Evolutionary conservation across 2,329 filamentous ascomycete species (phyloP).

Genomic region (Colletotrichum sp.): DNA sequence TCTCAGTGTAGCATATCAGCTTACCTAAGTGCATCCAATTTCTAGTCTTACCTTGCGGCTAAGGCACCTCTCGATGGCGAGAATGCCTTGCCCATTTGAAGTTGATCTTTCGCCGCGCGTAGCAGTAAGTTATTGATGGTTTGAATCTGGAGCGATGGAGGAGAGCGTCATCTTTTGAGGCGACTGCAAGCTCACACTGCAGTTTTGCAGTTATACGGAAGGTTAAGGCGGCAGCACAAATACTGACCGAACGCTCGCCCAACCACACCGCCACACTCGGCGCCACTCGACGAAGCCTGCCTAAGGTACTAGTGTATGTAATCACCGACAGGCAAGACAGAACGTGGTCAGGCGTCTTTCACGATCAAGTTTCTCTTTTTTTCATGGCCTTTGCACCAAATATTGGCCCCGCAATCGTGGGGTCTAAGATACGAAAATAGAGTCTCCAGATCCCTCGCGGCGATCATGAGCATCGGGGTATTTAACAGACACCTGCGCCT

Average conservation of each 20-base stretch:
- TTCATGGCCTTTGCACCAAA: neutral
- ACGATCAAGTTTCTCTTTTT: neutral
- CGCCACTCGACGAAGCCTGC: neutral
- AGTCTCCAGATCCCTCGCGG: neutral
- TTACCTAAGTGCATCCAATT: neutral
- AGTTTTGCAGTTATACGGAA: neutral
- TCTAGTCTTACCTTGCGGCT: neutral
- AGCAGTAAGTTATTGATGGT: neutral
- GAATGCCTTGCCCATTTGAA: neutral
- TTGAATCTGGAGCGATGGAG: neutral
- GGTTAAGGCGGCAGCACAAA: neutral
- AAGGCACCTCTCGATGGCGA: neutral
- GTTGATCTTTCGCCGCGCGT: neutral
- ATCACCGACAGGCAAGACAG: neutral
- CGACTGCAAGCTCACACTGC: neutral
- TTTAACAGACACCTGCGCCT: neutral
- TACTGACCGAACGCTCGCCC: neutral
- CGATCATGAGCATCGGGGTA: conserved; percentile 1
- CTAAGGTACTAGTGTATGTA: neutral
- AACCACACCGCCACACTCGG: neutral
- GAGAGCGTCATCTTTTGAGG: neutral
- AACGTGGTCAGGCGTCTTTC: neutral
- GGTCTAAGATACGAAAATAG: neutral
- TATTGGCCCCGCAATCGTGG: neutral
- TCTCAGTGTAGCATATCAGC: neutral